Evolutionary conservation across 768 basidiomycete species (phyloP), one percentile per base, ranked within the genome.

Genomic region (Cubamyces sp.): DNA sequence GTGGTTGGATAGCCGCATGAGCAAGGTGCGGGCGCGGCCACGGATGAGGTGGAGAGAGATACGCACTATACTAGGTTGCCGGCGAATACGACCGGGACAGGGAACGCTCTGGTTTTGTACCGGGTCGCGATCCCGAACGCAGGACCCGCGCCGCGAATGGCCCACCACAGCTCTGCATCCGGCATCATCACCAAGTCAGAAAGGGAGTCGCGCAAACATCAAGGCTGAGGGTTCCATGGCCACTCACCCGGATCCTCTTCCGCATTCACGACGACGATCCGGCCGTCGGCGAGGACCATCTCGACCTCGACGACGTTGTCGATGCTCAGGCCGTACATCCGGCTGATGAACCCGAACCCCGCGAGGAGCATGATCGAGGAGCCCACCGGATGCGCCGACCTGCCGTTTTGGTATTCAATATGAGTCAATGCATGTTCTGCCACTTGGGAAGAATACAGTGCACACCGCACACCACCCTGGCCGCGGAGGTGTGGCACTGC

Each of bases 261-360:
- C 69, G 94, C 87, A 65, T 82, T 92, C 6, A 88, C 84, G 61
- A 88, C 81, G 21, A 94, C 82, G 48, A 97, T 90, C n/a, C 85
- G 78, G 5, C 95, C 95, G 74, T 96, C 93, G 4, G 94, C 90
- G 18, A 95, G 81, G 2, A 97, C 95, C 76, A 95, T 87, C 74
- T 98, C 95, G 0, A 91, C 90, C 70, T 97, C 94, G 5, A 96
- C 90, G 25, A 96, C 77, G 70, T 91, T 92, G 73, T 98, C 95
- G 70, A 94, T 84, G 61, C 92, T 94, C 57, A 97, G 78, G 6
- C 95, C 95, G 64, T 88, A 84, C 67, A 94, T 75, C 54, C 95
- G 83, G 54, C 91, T 87, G 46, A 95, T 78, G 76, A 96, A 88
- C 1, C 95, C 95, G 69, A 96, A 96, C 1, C 95, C 95, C 18